A percentile compares a stretch with the other conserved stretches of the same genome.
phyloP scores from a whole-genome alignment of 257 asterid genomes.

The Asclepias syriaca region DNA sequence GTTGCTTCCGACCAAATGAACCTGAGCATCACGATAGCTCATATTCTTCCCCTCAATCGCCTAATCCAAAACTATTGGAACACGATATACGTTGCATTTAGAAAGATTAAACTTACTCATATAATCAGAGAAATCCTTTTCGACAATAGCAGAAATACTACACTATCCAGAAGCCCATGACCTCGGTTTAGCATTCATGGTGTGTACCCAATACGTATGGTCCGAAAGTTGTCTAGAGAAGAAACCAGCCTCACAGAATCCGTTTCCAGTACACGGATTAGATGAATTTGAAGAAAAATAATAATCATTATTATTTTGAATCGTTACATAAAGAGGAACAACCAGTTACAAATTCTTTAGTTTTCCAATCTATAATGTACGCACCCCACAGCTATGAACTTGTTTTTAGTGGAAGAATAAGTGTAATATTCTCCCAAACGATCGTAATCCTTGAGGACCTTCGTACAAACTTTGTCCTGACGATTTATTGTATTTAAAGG shows the following conservation, averaged over 20 bases:
- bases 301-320: background rate
- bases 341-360: constrained; percentile 4
- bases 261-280: constrained; percentile 23
- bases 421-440: background rate
- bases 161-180: constrained; percentile 21
- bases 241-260: constrained; percentile 21
- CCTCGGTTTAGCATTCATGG: constrained; percentile 17
- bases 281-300: background rate
- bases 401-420: constrained; percentile 17
- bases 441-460: background rate
- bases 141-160: constrained; percentile 11
- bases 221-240: background rate
- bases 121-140: background rate
- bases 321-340: constrained; percentile 26
- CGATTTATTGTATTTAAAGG: constrained; percentile 3
- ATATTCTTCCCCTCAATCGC: constrained; percentile 24
- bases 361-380: constrained; percentile 15
- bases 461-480: constrained; percentile 1
- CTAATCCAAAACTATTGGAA: constrained; percentile 18
- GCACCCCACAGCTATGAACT: constrained; percentile 26
- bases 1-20: background rate
- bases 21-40: constrained; percentile 10
- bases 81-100: background rate
- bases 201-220: background rate
- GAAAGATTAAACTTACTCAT: background rate